Evolutionary conservation across 768 basidiomycete genomes (phyloP).

Genomic region (Hypholoma sublateritium): DNA sequence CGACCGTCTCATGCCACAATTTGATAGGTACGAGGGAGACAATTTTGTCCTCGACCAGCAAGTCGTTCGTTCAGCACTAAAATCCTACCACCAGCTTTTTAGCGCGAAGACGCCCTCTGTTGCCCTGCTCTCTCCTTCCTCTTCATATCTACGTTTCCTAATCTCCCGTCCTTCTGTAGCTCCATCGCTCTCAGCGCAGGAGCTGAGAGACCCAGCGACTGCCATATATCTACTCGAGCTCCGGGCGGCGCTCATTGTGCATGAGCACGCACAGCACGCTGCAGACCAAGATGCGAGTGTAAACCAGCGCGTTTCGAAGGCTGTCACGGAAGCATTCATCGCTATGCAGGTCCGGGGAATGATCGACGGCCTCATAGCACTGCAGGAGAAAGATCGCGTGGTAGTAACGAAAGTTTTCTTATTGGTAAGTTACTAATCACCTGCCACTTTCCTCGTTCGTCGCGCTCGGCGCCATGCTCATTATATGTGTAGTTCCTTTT

Average conservation of each 20-base stretch:
- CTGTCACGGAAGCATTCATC: slow-evolving; percentile 69
- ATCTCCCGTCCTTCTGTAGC: slow-evolving; percentile 20
- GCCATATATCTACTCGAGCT: slow-evolving; percentile 56
- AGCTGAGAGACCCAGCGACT: slow-evolving; percentile 36
- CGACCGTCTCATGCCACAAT: slow-evolving; percentile 1
- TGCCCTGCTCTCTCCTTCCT: slow-evolving; percentile 43
- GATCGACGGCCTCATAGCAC: slow-evolving; percentile 31
- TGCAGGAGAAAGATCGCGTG: slow-evolving; percentile 24
- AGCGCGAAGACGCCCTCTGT: slow-evolving; percentile 24
- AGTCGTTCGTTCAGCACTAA: slow-evolving; percentile 70
- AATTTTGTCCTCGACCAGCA: slow-evolving; percentile 78
- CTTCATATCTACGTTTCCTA: slow-evolving; percentile 58
- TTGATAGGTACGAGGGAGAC: slow-evolving; percentile 65
- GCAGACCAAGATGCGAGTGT: slow-evolving; percentile 51
- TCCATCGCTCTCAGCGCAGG: slow-evolving; percentile 12
- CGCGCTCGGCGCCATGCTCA: background rate
- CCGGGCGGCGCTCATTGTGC: slow-evolving; percentile 63
- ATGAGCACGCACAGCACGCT: slow-evolving; percentile 37
- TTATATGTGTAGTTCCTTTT: slow-evolving; percentile 52
- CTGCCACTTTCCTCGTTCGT: background rate
- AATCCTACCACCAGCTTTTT: slow-evolving; percentile 45
- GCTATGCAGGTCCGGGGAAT: slow-evolving; percentile 53
- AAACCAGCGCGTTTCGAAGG: slow-evolving; percentile 58
- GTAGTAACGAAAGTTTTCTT: slow-evolving; percentile 38
- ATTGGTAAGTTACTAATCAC: slow-evolving; percentile 34